Conservation (phyloP, 1,139 yeast species). For the Scheffersomyces stambukii region DNA sequence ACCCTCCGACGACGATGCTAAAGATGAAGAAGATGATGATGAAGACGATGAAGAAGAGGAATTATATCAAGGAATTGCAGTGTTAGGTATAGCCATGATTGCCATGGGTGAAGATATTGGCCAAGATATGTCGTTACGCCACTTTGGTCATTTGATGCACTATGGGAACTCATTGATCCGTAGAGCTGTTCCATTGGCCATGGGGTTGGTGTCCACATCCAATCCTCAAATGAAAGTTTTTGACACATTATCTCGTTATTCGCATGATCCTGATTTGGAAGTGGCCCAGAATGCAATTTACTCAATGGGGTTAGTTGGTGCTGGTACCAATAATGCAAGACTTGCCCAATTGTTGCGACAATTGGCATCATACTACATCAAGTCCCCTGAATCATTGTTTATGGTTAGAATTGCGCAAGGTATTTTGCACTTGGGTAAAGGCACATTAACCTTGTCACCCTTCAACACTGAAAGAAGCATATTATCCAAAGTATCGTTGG, state of each 20-base stretch:
- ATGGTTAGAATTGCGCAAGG: slow-evolving; percentile 96
- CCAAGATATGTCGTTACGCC: slow-evolving; percentile 95
- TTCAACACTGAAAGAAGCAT: slow-evolving; percentile 87
- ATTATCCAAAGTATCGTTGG: slow-evolving; percentile 83
- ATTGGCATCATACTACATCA: slow-evolving; percentile 86
- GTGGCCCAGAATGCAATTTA: slow-evolving; percentile 95
- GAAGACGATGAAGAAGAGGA: slow-evolving; percentile 51
- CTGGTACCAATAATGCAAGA: slow-evolving; percentile 98
- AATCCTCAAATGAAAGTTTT: slow-evolving; percentile 97
- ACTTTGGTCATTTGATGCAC: slow-evolving; percentile 96
- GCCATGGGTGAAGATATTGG: slow-evolving; percentile 99
- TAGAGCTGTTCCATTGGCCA: slow-evolving; percentile 94
- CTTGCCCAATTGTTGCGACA: slow-evolving; percentile 93
- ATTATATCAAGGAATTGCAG: slow-evolving; percentile 83
- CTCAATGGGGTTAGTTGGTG: slow-evolving; percentile 97
- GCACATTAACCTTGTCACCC: slow-evolving; percentile 86
- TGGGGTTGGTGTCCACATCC: slow-evolving; percentile 91
- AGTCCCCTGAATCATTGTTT: slow-evolving; percentile 87
- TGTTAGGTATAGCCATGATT: slow-evolving; percentile 87
- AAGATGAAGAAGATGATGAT: slow-evolving; percentile 21
- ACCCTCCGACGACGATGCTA: slow-evolving; percentile 17
- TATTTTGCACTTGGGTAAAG: slow-evolving; percentile 90
- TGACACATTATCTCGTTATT: slow-evolving; percentile 91
- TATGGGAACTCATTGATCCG: slow-evolving; percentile 91
- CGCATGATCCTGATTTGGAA: slow-evolving; percentile 92